phyloP scores from a whole-genome alignment of 2,329 filamentous ascomycete species.

The Aspergillus uvarum region DNA sequence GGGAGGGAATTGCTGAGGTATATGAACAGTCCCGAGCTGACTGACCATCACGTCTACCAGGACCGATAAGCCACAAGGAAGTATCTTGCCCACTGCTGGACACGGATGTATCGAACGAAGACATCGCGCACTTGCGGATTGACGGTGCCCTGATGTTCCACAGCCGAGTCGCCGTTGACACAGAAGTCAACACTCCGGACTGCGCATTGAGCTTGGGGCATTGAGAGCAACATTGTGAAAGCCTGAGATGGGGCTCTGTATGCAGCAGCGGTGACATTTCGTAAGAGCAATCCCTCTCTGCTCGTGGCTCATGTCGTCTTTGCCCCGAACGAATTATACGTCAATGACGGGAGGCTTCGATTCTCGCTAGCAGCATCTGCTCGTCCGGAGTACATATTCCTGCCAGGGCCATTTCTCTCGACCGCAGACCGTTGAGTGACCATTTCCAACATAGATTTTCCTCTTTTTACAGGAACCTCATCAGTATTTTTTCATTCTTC shows the following conservation, averaged over 20 bases:
- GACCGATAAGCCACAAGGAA: constrained; percentile 8
- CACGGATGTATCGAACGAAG: constrained; percentile 25
- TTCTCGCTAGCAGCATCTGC: constrained; percentile 23
- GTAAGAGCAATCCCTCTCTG: constrained; percentile 17
- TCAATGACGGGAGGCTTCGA: constrained; percentile 5
- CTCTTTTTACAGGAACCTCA: no score
- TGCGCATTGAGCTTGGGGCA: constrained; percentile 46
- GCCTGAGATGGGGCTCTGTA: not conserved
- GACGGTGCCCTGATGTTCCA: no score
- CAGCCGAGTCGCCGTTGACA: no score
- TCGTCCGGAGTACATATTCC: constrained; percentile 39
- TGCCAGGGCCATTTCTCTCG: constrained; percentile 21
- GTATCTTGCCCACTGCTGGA: constrained; percentile 9
- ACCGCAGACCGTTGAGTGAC: not conserved
- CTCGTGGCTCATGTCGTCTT: constrained; percentile 42
- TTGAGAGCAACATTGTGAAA: constrained; percentile 34
- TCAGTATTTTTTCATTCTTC: no score
- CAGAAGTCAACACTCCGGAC: no score
- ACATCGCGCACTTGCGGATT: constrained; percentile 9
- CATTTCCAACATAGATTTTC: no score
- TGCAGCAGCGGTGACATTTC: constrained; percentile 28
- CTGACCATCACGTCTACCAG: not conserved
- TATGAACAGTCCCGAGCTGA: no score
- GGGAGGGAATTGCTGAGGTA: no score
- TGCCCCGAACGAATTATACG: not conserved